These are phyloP conservation scores for Hymenoscyphus repandus DNA, from an alignment of 2,329 filamentous ascomycete species.

Conservation along the genomic window DNA sequence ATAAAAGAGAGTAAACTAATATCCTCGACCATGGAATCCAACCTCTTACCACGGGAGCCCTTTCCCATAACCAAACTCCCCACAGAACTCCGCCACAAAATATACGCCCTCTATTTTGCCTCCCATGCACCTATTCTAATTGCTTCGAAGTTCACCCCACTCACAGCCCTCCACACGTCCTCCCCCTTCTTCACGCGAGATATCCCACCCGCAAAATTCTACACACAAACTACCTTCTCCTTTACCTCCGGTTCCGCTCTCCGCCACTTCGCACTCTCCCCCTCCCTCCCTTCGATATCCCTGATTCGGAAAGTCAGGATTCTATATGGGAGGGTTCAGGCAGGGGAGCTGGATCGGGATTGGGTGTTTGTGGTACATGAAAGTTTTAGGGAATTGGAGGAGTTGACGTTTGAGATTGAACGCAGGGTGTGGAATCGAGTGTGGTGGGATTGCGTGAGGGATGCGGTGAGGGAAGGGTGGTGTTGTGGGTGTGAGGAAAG, in stretches of 20 bases:
- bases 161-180: background rate
- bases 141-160: background rate
- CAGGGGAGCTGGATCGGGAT: background rate
- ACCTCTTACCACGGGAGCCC: too few relatives aligned
- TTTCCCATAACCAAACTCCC: background rate
- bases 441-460: constrained; percentile 13
- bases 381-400: constrained; percentile 6
- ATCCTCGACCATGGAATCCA: too few relatives aligned
- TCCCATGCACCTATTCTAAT: background rate
- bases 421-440: background rate
- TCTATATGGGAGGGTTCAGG: background rate
- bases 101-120: constrained; percentile 10
- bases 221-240: too few relatives aligned
- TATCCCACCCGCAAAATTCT: too few relatives aligned
- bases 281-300: background rate
- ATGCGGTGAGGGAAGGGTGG: constrained; percentile 12
- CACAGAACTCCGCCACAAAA: constrained; percentile 4
- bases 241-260: too few relatives aligned
- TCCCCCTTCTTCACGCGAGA: background rate
- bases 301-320: constrained; percentile 2
- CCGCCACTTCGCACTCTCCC: background rate
- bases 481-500: background rate
- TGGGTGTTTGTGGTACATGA: constrained; percentile 6
- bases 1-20: too few relatives aligned
- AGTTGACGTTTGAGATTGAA: constrained; percentile 10